A percentile compares a stretch with the other conserved stretches of the same genome.
Evolutionary conservation across 192 early-diverging fungal genomes (phyloP).

Genomic region (Umbelopsis ramanniana): DNA sequence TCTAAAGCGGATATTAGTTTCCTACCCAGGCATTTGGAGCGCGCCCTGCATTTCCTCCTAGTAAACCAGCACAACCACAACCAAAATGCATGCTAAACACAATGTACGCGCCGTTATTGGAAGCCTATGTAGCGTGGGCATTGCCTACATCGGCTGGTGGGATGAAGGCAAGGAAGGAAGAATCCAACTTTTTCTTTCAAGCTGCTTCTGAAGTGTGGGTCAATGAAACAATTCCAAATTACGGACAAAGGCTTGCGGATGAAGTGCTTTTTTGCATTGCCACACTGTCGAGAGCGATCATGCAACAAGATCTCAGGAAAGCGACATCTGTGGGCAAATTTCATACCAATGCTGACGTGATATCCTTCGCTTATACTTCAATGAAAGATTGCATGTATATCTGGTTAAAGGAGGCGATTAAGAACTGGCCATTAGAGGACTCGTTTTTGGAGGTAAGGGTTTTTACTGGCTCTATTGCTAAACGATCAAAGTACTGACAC

Average conservation of each 20-base stretch:
- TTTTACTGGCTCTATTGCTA: too few species aligned
- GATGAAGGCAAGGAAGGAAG: constrained; percentile 5
- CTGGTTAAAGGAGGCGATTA: not conserved
- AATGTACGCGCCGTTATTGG: not conserved
- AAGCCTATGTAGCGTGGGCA: constrained; percentile 2
- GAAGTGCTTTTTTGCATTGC: not conserved
- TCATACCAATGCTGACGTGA: not conserved
- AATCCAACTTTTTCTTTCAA: constrained; percentile 7
- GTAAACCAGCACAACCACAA: not conserved
- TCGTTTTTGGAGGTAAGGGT: not conserved
- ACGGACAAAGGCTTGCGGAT: not conserved
- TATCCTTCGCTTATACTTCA: not conserved
- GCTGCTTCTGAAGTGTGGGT: constrained; percentile 11
- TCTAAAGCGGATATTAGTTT: not conserved
- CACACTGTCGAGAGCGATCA: not conserved
- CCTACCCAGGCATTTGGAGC: constrained; percentile 3
- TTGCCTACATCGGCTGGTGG: constrained; percentile 1
- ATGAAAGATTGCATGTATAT: not conserved
- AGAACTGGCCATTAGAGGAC: constrained; percentile 13
- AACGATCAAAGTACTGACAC: too few species aligned
- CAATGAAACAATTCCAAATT: not conserved
- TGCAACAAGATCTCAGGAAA: not conserved
- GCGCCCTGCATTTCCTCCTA: not conserved
- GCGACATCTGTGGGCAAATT: not conserved
- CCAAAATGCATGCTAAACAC: constrained; percentile 16